These are phyloP conservation scores for Torulaspora pretoriensis DNA, from an alignment of 1,139 yeast species.

Conservation along the genomic window DNA sequence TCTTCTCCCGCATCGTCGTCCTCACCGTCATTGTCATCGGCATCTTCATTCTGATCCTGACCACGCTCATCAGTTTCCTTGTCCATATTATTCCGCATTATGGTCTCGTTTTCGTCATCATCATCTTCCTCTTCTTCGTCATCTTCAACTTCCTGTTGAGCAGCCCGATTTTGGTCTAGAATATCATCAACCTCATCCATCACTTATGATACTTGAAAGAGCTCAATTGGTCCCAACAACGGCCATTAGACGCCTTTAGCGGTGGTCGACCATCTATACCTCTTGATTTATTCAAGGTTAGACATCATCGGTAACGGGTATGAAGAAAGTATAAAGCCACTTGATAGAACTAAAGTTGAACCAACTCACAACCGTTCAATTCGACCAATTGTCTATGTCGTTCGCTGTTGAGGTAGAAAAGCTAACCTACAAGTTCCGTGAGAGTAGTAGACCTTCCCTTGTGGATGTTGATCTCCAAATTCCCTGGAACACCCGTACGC, in stretches of 20 bases:
- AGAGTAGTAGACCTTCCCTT: slow-evolving; percentile 61
- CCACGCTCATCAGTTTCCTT: slow-evolving; percentile 21
- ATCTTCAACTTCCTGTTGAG: slow-evolving; percentile 31
- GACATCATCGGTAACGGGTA: slow-evolving; percentile 1
- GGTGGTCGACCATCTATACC: neutral
- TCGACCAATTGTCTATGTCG: slow-evolving; percentile 5
- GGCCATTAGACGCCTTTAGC: neutral
- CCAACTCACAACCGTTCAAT: neutral
- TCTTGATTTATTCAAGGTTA: neutral
- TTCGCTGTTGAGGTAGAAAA: slow-evolving; percentile 60
- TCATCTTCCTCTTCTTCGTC: slow-evolving; percentile 31
- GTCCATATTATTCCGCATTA: slow-evolving; percentile 21
- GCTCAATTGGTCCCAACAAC: neutral
- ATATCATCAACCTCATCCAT: slow-evolving; percentile 36
- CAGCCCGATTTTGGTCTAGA: slow-evolving; percentile 27
- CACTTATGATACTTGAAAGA: neutral
- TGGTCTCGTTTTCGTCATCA: slow-evolving; percentile 17
- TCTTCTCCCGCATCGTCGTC: slow-evolving; percentile 20
- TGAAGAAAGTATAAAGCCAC: neutral
- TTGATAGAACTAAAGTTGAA: neutral
- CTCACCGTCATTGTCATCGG: slow-evolving; percentile 16
- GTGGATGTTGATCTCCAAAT: slow-evolving; percentile 56
- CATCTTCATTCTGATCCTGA: slow-evolving; percentile 17
- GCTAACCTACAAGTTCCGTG: slow-evolving; percentile 67
- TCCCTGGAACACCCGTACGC: slow-evolving; percentile 68